phyloP scores from a whole-genome alignment of 176 grass and related monocot genomes.

The Triticum turgidum region DNA sequence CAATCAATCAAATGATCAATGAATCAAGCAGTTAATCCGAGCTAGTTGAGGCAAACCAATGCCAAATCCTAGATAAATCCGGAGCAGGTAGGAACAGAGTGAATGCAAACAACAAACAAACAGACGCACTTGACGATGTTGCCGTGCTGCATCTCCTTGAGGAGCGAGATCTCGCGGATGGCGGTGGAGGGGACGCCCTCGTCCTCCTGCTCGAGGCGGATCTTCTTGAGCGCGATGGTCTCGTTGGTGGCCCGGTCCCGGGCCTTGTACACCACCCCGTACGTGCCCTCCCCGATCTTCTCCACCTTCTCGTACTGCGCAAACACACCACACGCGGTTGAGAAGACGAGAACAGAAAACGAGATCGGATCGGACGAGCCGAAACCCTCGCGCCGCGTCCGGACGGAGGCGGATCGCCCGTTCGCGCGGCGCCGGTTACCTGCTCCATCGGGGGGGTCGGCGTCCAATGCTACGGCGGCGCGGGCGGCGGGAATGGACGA shows the following conservation, averaged over 20 bases:
- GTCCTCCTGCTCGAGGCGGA: conserved; percentile 92
- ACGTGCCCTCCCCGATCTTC: conserved; percentile 98
- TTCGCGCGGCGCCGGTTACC: conserved; percentile 39
- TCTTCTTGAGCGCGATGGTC: conserved; percentile 98
- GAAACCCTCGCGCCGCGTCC: not conserved
- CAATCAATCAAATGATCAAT: not conserved
- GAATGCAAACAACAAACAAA: not conserved
- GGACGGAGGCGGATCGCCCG: conserved; percentile 23
- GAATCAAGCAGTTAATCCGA: not conserved
- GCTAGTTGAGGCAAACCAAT: not conserved
- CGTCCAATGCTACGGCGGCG: conserved; percentile 27
- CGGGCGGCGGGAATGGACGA: not conserved
- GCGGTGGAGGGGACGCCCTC: conserved; percentile 94
- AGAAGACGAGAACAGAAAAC: not conserved
- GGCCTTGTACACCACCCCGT: conserved; percentile 96
- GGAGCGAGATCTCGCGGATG: conserved; percentile 93
- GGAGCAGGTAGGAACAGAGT: not conserved
- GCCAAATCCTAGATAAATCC: not conserved
- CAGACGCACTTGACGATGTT: conserved; percentile 77
- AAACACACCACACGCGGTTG: not conserved
- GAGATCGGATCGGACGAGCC: not conserved
- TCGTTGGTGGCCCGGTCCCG: conserved; percentile 76
- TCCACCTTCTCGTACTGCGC: conserved; percentile 92
- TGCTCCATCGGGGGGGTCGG: conserved; percentile 59
- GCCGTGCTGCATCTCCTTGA: conserved; percentile 94